Evolutionary conservation across 1,139 yeast genomes (phyloP).

Genomic region (Zygoascus sp.): DNA sequence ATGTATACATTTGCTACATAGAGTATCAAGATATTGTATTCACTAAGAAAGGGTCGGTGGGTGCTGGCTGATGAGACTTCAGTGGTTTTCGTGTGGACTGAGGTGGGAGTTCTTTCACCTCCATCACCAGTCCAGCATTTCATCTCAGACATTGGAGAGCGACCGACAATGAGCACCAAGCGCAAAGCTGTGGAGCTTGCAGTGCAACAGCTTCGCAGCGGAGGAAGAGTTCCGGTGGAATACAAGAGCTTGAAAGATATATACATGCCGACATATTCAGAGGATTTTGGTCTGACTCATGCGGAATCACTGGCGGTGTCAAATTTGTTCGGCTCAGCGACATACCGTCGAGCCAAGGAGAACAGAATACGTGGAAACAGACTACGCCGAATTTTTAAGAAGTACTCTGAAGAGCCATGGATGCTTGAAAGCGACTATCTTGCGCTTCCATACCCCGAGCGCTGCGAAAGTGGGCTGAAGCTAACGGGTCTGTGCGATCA

Average conservation of each 20-base stretch:
- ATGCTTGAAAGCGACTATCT: constrained; percentile 5
- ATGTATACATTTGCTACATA: neutral
- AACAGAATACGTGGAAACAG: neutral
- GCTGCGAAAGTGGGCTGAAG: constrained; percentile 8
- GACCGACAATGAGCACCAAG: neutral
- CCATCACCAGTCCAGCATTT: neutral
- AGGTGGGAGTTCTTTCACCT: neutral
- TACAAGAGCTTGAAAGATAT: constrained; percentile 7
- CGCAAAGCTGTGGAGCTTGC: constrained; percentile 3
- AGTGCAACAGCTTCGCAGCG: constrained; percentile 5
- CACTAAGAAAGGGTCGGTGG: no score
- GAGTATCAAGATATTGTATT: neutral
- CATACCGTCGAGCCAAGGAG: constrained; percentile 4
- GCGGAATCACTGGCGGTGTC: constrained; percentile 11
- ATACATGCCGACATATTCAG: constrained; percentile 10
- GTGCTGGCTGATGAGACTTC: no score
- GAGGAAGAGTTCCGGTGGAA: neutral
- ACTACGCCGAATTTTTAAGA: neutral
- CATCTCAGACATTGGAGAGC: neutral
- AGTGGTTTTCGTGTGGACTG: neutral
- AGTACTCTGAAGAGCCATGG: constrained; percentile 6
- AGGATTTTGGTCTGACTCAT: neutral
- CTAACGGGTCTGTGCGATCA: neutral
- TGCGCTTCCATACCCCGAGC: constrained; percentile 12
- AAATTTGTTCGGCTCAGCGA: constrained; percentile 12